Evolutionary conservation across 352 stramenopile genomes (phyloP).

Genomic region (Phytopythium aichiense): DNA sequence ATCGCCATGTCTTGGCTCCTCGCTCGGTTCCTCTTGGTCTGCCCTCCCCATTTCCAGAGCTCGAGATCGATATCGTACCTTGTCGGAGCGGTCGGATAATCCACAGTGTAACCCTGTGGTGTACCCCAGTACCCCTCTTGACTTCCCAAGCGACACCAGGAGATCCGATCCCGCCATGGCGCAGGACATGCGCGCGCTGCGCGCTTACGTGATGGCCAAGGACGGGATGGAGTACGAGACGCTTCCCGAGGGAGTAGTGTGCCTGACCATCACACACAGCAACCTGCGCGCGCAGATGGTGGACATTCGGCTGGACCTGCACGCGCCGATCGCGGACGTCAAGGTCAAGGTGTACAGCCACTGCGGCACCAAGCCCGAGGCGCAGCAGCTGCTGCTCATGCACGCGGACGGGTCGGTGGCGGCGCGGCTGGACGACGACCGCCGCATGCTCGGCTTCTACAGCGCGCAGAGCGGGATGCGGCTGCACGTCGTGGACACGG

Average conservation of each 20-base stretch:
- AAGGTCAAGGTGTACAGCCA: slow-evolving; percentile 94
- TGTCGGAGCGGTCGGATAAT: not conserved
- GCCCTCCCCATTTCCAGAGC: not conserved
- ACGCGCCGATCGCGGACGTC: slow-evolving; percentile 87
- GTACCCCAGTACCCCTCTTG: not conserved
- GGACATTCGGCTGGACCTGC: slow-evolving; percentile 95
- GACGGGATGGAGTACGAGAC: slow-evolving; percentile 85
- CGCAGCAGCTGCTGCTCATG: slow-evolving; percentile 76
- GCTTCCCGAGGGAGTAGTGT: slow-evolving; percentile 86
- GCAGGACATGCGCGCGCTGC: slow-evolving; percentile 65
- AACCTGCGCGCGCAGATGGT: slow-evolving; percentile 97
- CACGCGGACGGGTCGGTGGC: slow-evolving; percentile 43
- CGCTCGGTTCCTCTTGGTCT: slow-evolving; percentile 6
- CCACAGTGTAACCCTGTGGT: not conserved
- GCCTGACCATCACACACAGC: slow-evolving; percentile 96
- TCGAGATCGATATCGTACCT: slow-evolving; percentile 9
- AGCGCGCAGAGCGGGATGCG: slow-evolving; percentile 88
- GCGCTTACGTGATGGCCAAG: slow-evolving; percentile 80
- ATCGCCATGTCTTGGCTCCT: slow-evolving; percentile 1
- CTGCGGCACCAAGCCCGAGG: slow-evolving; percentile 92
- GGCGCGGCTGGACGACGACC: slow-evolving; percentile 64
- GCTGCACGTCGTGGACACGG: slow-evolving; percentile 94
- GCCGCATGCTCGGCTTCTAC: slow-evolving; percentile 91
- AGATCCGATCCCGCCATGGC: slow-evolving; percentile 35
- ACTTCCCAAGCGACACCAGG: slow-evolving; percentile 6